Base-by-base conservation (phyloP, 441 rosid species). In the Caryocar brasiliense region DNA sequence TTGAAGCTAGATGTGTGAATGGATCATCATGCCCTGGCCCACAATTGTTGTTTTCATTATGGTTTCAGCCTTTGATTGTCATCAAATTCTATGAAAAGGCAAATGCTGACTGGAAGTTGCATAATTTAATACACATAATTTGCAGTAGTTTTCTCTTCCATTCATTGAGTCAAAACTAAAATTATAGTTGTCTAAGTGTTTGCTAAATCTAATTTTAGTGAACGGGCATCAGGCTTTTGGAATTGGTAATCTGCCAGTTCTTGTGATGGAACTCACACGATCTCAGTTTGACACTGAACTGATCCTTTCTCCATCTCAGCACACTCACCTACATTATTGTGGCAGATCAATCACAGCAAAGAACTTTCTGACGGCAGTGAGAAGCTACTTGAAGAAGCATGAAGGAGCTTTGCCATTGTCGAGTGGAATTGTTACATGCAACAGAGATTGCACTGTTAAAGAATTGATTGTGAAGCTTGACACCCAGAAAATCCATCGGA, bases 301-400 rank as follows among this genome's bases (percentile, higher is more conserved):
- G 9, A 22, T 0, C 43, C 28, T 21, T 13, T 21, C 5, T 6
- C 13, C 9, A 27, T 23, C 39, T n/a, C 1, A n/a, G 17, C 2
- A 7, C 27, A 20, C 19, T 55, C n/a, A 18, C 7, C 8, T 46
- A 11, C 42, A 13, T 40, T 19, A 24, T 24, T 66, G 32, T 40
- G 22, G 30, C 65, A 87, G 98, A 70, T 83, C 87, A 26, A 81
- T 92, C 67, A 92, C 99, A 7, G 76, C 94, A 2, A 92, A 80
- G 75, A 77, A 76, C 73, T 92, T 92, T 65, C 58, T 82, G 63
- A 66, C 56, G 2, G 86, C 92, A 13, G 89, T 86, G 17, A 73
- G 81, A 42, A 70, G 72, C 62, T 68, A 88, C 70, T 37, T 83
- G 77, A 79, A 83, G 65, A 67, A 79, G 47, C 71, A 54, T n/a